A percentile compares a stretch with the other conserved stretches of the same genome.
Evolutionary conservation across 441 rosid species (phyloP).

Genomic region (Erysimum cheiri): DNA sequence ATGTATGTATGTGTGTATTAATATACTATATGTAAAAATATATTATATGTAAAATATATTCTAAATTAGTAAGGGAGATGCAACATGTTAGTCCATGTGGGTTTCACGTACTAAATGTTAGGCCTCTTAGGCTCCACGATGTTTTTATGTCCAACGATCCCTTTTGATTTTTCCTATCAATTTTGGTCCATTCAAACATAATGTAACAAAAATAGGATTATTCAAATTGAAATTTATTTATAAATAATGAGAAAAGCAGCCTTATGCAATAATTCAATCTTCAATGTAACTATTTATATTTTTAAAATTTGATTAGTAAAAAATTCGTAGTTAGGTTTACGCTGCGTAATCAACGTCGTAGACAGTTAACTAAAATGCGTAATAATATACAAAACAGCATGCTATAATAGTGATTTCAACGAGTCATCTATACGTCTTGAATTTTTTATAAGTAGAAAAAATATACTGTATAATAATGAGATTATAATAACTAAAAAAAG

Average conservation of each 20-base stretch:
- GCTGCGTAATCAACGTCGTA: conserved; percentile 40
- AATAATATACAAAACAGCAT: conserved; percentile 32
- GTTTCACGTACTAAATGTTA: conserved; percentile 37
- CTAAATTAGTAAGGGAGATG: conserved; percentile 18
- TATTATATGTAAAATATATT: background rate
- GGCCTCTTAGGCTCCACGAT: conserved; percentile 44
- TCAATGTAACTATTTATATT: background rate
- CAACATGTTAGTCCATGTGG: conserved; percentile 47
- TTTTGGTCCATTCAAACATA: conserved; percentile 29
- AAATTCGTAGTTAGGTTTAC: conserved; percentile 10
- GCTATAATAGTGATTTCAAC: conserved; percentile 27
- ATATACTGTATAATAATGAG: background rate
- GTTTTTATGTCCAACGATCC: conserved; percentile 37
- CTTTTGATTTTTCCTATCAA: conserved; percentile 32
- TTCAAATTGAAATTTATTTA: background rate
- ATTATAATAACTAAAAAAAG: background rate
- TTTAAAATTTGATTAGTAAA: background rate
- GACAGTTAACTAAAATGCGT: conserved; percentile 13
- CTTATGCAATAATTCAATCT: conserved; percentile 15
- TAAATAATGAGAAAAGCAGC: conserved; percentile 28
- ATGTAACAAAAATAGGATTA: conserved; percentile 6
- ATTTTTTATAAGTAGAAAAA: conserved; percentile 15
- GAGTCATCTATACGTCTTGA: conserved; percentile 31
- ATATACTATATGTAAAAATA: background rate
- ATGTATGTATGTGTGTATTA: background rate